A percentile compares a stretch with the other conserved stretches of the same genome.
Conservation (phyloP, 2,329 filamentous ascomycete species). For the Magnaporthiopsis rhizophila region DNA sequence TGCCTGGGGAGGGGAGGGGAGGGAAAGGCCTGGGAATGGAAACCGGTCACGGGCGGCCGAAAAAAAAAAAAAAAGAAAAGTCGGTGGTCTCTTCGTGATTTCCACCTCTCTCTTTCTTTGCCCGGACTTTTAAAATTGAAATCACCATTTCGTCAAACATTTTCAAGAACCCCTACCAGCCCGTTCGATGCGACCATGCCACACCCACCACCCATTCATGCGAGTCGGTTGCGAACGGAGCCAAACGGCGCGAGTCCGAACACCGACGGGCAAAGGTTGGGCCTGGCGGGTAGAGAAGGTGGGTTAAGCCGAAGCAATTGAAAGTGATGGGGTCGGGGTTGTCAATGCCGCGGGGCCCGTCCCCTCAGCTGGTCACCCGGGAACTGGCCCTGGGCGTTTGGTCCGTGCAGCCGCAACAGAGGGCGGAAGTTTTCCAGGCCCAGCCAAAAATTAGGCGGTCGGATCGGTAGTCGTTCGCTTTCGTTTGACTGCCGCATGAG, state of each 20-base stretch:
- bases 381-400: no score
- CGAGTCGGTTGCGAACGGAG: neutral
- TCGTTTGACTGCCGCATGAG: no score
- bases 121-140: no score
- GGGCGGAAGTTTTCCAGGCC: no score
- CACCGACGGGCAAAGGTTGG: neutral
- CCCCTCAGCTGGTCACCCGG: neutral
- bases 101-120: neutral
- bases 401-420: no score
- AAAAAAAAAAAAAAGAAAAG: neutral
- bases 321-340: no score
- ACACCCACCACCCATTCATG: neutral
- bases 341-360: neutral
- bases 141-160: neutral
- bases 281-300: neutral
- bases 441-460: no score
- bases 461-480: no score
- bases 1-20: neutral
- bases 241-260: neutral
- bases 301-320: neutral
- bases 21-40: no score
- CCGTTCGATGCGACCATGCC: neutral
- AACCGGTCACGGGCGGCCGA: neutral
- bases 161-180: neutral
- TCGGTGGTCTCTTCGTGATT: neutral